These are phyloP conservation scores for Stagonosporopsis chrysanthemi DNA, from an alignment of 2,329 filamentous ascomycete genomes.

Conservation along the genomic window DNA sequence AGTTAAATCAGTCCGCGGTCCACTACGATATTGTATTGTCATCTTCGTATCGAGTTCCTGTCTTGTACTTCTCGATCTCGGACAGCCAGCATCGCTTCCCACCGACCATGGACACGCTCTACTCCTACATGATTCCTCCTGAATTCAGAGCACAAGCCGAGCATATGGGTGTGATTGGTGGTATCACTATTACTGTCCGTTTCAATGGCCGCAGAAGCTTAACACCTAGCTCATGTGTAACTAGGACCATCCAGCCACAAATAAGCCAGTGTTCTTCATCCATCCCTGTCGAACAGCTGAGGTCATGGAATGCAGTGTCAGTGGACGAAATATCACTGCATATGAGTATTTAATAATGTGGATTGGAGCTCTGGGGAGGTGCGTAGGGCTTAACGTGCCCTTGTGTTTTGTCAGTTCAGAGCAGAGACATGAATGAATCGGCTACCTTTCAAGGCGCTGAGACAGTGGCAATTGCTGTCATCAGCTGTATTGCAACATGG, in stretches of 20 bases:
- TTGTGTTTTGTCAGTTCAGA: conserved; percentile 62
- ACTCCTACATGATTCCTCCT: conserved; percentile 47
- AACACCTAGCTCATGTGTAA: conserved; percentile 1
- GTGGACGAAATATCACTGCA: conserved; percentile 46
- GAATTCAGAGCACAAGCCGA: conserved; percentile 43
- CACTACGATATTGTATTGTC: conserved; percentile 55
- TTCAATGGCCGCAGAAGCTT: background rate
- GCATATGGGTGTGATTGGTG: conserved; percentile 50
- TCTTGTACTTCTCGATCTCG: conserved; percentile 52
- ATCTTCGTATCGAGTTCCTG: conserved; percentile 54
- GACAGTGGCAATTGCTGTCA: background rate
- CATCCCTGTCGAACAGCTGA: conserved; percentile 91
- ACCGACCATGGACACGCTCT: conserved; percentile 44
- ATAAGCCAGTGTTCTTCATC: conserved; percentile 83
- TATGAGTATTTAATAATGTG: conserved; percentile 83
- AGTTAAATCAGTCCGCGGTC: conserved; percentile 12
- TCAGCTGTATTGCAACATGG: background rate
- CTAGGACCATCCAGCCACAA: conserved; percentile 83
- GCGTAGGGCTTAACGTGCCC: conserved; percentile 80
- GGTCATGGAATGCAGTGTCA: conserved; percentile 68
- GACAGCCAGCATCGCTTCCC: conserved; percentile 39
- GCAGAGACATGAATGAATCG: background rate
- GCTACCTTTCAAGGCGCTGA: background rate
- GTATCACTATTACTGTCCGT: conserved; percentile 48
- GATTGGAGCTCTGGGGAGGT: conserved; percentile 85